These are phyloP conservation scores for Populus trichocarpa DNA, from an alignment of 441 rosid species.

Conservation along the genomic window DNA sequence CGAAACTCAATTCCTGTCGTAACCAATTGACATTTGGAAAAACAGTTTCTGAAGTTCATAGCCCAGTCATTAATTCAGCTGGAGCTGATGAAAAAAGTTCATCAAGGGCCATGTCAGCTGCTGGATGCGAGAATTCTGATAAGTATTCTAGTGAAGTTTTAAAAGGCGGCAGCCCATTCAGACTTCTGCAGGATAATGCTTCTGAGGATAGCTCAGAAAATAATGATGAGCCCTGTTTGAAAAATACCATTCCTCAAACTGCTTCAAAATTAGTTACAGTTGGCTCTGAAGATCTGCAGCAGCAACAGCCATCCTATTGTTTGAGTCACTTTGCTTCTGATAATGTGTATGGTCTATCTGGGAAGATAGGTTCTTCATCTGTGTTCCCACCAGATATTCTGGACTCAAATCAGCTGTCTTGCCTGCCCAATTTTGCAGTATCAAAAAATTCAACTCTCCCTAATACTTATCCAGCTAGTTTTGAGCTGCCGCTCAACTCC, in stretches of 20 bases:
- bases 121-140: slow-evolving; percentile 17
- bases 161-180: slow-evolving; percentile 43
- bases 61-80: slow-evolving; percentile 18
- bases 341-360: slow-evolving; percentile 19
- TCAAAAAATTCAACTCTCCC: slow-evolving; percentile 29
- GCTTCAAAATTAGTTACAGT: slow-evolving; percentile 15
- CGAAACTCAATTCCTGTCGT: slow-evolving; percentile 12
- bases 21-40: slow-evolving; percentile 14
- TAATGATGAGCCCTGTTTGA: slow-evolving; percentile 16
- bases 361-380: slow-evolving; percentile 28
- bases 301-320: slow-evolving; percentile 26
- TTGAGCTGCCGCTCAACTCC: slow-evolving; percentile 45
- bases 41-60: slow-evolving; percentile 18
- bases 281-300: slow-evolving; percentile 25
- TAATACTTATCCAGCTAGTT: slow-evolving; percentile 46
- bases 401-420: slow-evolving; percentile 27
- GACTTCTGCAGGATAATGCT: slow-evolving; percentile 45
- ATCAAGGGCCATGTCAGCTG: slow-evolving; percentile 16
- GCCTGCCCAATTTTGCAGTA: slow-evolving; percentile 26
- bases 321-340: slow-evolving; percentile 20
- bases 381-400: slow-evolving; percentile 26
- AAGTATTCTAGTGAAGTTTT: slow-evolving; percentile 16
- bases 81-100: slow-evolving; percentile 19
- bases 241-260: slow-evolving; percentile 9
- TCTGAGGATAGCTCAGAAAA: slow-evolving; percentile 46